phyloP scores from a whole-genome alignment of 495 filamentous ascomycete species.

The Sporormia fimetaria region DNA sequence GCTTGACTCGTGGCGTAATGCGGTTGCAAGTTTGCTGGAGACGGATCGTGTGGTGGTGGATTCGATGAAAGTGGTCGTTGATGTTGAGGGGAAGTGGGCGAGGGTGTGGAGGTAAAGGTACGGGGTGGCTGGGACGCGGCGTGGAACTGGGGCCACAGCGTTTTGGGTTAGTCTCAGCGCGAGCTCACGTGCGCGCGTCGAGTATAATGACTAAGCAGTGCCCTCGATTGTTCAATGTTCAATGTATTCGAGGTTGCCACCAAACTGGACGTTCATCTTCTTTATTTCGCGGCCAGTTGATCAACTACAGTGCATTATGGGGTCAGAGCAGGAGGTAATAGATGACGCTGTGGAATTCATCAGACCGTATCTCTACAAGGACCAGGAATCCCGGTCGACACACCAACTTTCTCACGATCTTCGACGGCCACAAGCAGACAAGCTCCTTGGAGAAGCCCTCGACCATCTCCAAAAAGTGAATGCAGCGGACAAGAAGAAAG shows the following conservation, averaged over 20 bases:
- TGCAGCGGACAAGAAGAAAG: slow-evolving; percentile 6
- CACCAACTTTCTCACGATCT: background rate
- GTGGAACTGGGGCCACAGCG: background rate
- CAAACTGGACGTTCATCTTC: no score
- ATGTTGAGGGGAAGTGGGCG: slow-evolving; percentile 1
- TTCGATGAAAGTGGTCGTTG: slow-evolving; percentile 8
- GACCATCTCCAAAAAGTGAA: slow-evolving; percentile 19
- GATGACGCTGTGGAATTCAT: slow-evolving; percentile 19
- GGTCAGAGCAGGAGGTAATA: slow-evolving; percentile 10
- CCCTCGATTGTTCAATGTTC: background rate
- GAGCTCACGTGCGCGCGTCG: background rate
- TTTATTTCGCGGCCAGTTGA: background rate
- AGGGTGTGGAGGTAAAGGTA: background rate
- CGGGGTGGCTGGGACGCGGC: slow-evolving; percentile 12
- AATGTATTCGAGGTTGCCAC: background rate
- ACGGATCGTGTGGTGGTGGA: slow-evolving; percentile 14
- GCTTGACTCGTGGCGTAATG: slow-evolving; percentile 1
- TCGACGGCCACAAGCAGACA: background rate
- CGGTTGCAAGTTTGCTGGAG: slow-evolving; percentile 3
- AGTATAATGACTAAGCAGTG: slow-evolving; percentile 2
- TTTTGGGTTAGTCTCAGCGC: slow-evolving; percentile 4
- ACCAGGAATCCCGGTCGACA: background rate
- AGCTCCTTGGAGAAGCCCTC: slow-evolving; percentile 13
- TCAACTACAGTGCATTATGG: slow-evolving; percentile 6
- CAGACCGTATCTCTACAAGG: slow-evolving; percentile 8